Evolutionary conservation across 2,329 filamentous ascomycete species (phyloP), one percentile per base, ranked within the genome.

Genomic region (Talaromyces sp.): DNA sequence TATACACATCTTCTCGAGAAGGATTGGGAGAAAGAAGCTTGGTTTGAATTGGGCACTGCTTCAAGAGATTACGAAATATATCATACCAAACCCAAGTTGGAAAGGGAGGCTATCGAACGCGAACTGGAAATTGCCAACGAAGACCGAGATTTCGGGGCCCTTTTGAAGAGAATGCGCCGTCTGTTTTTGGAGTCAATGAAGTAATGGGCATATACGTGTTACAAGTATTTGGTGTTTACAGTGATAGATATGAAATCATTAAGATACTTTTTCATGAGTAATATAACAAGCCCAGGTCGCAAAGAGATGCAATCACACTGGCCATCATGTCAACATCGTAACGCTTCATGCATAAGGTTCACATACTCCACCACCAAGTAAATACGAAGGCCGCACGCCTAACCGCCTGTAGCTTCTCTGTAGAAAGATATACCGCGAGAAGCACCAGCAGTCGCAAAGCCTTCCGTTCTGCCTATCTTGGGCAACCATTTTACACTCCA

Each of bases 401-500:
- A 89, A 63, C 81, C 83, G 15, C 91, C 91, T 22, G 89, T 93
- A 59, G 92, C 92, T 80, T 96, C 92, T 49, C 92, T 84, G 75
- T 96, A 96, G 76, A 96, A 93, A 0, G 88, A 87, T 68, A 96
- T 83, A 75, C 88, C 91, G 73, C 86, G 82, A 75, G 90, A 91
- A 36, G 89, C 90, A 1, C 92, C 92, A 17, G 88, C 91, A 0
- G 90, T 91, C 69, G 89, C 91, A 78, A 96, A 96, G 86, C 91
- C 77, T 83, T 89, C 75, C 38, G 81, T 82, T 63, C 79, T 81
- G 19, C 79, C 78, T 1, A 85, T 85, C 80, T 91, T 93, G 11
- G 91, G 91, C 67, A 96, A 78, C 92, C 92, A 96, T 73, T 88
- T 89, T 31, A 93, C 91, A 63, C 88, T 87, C 91, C 93, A 97